Base-by-base conservation (phyloP, 1,139 yeast species). In the Pichia sp. region DNA sequence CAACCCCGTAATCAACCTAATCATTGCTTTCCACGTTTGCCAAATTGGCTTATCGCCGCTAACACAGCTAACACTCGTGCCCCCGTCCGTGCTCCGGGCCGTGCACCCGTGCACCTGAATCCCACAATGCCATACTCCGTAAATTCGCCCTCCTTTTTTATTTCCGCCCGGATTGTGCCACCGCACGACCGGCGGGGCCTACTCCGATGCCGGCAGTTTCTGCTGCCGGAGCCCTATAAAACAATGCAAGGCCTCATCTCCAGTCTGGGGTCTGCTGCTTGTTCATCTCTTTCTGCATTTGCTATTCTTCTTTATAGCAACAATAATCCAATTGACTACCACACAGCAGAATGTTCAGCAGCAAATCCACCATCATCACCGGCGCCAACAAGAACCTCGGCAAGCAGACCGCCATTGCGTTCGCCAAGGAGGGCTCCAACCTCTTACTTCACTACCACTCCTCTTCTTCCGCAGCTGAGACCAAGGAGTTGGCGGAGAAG, bases 381-480 rank as follows among this genome's bases (percentile, higher is more conserved):
- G 88, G 87, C 46, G 88, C 87, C 47, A 79, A 78, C 61, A 83
- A 83, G 70, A 82, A 83, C 66, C 73, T 83, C 54, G 88, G 88
- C 46, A 81, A 73, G 25, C 70, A 70, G 50, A 79, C 83, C 34
- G 83, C 83, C n/a, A 65, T 64, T 39, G 85, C 80, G 52, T 71
- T 83, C 46, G 87, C 86, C 9, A 59, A 65, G 23, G 70, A 69
- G 52, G 87, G 86, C n/a, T 72, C 78, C 42, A 74, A 80, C 61
- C 64, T 83, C 54, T 76, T 78, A 48, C 68, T 83, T 50, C 86
- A 81, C 60, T 81, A 74, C 68, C 84, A 81, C 62, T 74, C 82
- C 3, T 57, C 64, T 3, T 60, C 67, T 23, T 76, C 74, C 50
- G 70, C 70, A 52, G 58, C 63, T 1, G 66, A 66, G 19, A 78